A percentile compares a stretch with the other conserved stretches of the same genome.
phyloP scores from a whole-genome alignment of 768 basidiomycete genomes.

The Pilatotrama ljubarskyi region DNA sequence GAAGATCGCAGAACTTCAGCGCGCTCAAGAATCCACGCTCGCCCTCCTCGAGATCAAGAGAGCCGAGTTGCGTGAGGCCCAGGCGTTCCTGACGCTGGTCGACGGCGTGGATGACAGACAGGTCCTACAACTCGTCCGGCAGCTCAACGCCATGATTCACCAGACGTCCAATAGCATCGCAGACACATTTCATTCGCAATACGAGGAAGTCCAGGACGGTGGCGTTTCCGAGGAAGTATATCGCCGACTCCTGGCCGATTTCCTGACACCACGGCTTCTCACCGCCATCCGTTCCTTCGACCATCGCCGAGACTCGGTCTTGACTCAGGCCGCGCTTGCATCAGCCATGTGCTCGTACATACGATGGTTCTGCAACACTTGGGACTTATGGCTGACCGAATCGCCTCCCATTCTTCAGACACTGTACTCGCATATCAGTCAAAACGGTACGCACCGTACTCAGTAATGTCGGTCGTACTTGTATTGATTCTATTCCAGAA shows the following conservation, averaged over 20 bases:
- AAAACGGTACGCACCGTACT: conserved; percentile 3
- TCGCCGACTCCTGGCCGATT: not conserved
- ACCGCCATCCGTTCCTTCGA: not conserved
- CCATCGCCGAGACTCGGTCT: not conserved
- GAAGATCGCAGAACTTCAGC: conserved; percentile 4
- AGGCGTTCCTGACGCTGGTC: conserved; percentile 45
- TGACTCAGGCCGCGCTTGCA: conserved; percentile 12
- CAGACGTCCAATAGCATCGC: conserved; percentile 51
- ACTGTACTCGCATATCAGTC: conserved; percentile 1
- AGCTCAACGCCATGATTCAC: conserved; percentile 48
- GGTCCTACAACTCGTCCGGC: conserved; percentile 43
- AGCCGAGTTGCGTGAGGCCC: conserved; percentile 45
- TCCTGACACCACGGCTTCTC: not conserved
- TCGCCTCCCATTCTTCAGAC: not conserved
- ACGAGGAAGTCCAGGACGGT: not conserved
- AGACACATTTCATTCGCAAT: conserved; percentile 37
- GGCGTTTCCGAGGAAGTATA: not conserved
- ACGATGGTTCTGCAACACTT: conserved; percentile 1
- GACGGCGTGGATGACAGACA: conserved; percentile 48
- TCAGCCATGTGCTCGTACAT: not conserved
- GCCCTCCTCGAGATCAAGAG: conserved; percentile 38
- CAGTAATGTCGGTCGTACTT: not conserved
- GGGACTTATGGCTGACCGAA: conserved; percentile 17
- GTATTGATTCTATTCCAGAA: not conserved
- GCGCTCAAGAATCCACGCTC: conserved; percentile 21